Percentiles rank a stretch among this genome's conserved stretches.
phyloP scores from a whole-genome alignment of 1,284 basidiomycete genomes.

The Apiotrichum gamsii region DNA sequence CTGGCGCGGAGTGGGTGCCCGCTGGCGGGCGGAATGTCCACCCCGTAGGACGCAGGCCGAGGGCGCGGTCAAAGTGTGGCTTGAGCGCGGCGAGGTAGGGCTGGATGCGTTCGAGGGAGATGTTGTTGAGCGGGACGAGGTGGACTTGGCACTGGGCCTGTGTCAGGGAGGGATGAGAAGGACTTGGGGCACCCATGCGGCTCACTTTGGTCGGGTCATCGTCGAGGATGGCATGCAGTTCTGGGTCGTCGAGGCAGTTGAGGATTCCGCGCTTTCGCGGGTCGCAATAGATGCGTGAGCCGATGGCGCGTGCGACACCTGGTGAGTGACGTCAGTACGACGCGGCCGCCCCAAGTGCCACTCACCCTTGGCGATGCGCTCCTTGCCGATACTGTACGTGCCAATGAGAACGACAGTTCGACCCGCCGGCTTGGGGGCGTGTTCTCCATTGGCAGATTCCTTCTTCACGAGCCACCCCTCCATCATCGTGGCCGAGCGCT shows the following conservation, averaged over 20 bases:
- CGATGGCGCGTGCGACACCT: constrained; percentile 78
- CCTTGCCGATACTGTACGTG: constrained; percentile 96
- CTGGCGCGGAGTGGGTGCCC: constrained; percentile 59
- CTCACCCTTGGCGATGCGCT: constrained; percentile 86
- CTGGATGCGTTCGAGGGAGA: constrained; percentile 71
- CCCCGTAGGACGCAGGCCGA: constrained; percentile 87
- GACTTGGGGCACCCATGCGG: neutral
- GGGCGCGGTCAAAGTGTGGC: constrained; percentile 63
- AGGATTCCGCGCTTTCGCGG: constrained; percentile 71
- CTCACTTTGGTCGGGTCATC: constrained; percentile 59
- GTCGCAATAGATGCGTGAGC: constrained; percentile 87
- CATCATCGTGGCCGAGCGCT: constrained; percentile 45
- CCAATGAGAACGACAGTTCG: constrained; percentile 74
- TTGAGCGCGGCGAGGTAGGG: constrained; percentile 71
- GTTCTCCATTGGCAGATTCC: constrained; percentile 24
- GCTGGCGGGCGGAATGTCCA: constrained; percentile 78
- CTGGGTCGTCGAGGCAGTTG: constrained; percentile 71
- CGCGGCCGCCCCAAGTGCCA: neutral
- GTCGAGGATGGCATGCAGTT: constrained; percentile 72
- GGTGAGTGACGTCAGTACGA: constrained; percentile 2
- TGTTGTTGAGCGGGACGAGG: constrained; percentile 70
- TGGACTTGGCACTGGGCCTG: constrained; percentile 77
- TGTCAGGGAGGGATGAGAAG: no score
- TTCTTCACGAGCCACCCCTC: constrained; percentile 47
- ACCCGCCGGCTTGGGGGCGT: constrained; percentile 32